Conservation (phyloP, 108 stramenopile genomes). For the Cyclotella cryptica region DNA sequence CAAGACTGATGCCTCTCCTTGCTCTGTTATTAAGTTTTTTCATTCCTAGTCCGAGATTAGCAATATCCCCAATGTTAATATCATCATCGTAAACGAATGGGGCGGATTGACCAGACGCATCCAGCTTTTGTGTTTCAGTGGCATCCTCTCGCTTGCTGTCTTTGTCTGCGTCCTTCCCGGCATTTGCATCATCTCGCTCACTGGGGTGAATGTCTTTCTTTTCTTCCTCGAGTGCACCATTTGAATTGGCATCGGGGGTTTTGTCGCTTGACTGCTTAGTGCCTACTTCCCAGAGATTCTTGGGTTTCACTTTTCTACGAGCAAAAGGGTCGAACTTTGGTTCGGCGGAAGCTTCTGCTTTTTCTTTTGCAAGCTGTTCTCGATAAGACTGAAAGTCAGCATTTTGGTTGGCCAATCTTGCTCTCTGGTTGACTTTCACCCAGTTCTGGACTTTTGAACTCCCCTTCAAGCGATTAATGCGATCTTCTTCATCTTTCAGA, state of each 20-base stretch:
- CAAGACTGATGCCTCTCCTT: constrained; percentile 77
- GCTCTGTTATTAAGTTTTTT: constrained; percentile 57
- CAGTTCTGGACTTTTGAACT: constrained; percentile 76
- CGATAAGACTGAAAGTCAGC: constrained; percentile 76
- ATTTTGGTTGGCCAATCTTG: constrained; percentile 68
- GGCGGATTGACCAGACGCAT: constrained; percentile 56
- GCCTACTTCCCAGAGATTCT: constrained; percentile 89
- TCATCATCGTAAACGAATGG: constrained; percentile 85
- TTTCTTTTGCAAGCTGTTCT: constrained; percentile 53
- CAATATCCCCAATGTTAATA: constrained; percentile 61
- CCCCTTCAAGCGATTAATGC: constrained; percentile 58
- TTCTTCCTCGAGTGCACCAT: constrained; percentile 56
- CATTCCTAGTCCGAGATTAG: constrained; percentile 48
- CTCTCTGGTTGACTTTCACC: constrained; percentile 88
- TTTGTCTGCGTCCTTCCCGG: constrained; percentile 43
- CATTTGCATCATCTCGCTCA: constrained; percentile 49
- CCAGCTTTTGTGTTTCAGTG: constrained; percentile 45
- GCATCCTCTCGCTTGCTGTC: constrained; percentile 46
- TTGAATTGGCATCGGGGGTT: constrained; percentile 37
- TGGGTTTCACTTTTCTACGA: constrained; percentile 87
- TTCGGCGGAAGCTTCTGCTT: constrained; percentile 46
- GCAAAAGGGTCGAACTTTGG: constrained; percentile 88
- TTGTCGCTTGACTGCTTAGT: constrained; percentile 58
- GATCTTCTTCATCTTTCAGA: constrained; percentile 58
- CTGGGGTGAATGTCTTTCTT: constrained; percentile 52